These are phyloP conservation scores for Amphibolis antarctica DNA, from an alignment of 106 monocot species.

Conservation along the genomic window DNA sequence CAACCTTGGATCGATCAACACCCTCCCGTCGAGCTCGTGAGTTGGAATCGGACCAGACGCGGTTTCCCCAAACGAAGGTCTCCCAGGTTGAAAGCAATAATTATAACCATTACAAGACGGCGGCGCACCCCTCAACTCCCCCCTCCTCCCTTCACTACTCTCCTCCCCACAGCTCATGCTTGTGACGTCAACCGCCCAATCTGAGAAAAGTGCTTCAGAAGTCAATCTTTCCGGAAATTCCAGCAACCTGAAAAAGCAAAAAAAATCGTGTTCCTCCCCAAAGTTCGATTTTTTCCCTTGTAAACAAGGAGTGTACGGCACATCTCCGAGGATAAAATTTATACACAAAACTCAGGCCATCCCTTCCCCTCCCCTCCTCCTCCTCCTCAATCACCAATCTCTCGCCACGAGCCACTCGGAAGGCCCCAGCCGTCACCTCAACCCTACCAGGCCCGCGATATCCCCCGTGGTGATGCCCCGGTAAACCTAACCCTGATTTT, in stretches of 20 bases:
- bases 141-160: conserved; percentile 1
- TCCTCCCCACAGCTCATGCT: conserved; percentile 30
- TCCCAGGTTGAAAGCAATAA: conserved; percentile 25
- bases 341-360: too few species aligned
- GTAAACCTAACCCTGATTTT: too few species aligned
- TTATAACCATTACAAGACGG: conserved; percentile 17
- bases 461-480: too few species aligned
- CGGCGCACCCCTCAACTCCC: conserved; percentile 16
- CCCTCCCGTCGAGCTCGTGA: conserved; percentile 51
- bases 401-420: too few species aligned
- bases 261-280: neutral
- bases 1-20: conserved; percentile 63
- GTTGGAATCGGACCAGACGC: conserved; percentile 1
- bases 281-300: too few species aligned
- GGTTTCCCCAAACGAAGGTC: conserved; percentile 25
- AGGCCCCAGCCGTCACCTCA: too few species aligned
- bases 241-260: neutral
- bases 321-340: too few species aligned
- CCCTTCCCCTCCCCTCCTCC: too few species aligned
- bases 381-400: too few species aligned
- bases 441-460: too few species aligned
- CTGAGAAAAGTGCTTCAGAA: neutral
- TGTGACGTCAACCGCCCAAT: neutral
- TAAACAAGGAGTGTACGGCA: too few species aligned
- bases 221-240: neutral